Evolutionary conservation across 352 stramenopile genomes (phyloP).

Genomic region (Pythium dissimile): DNA sequence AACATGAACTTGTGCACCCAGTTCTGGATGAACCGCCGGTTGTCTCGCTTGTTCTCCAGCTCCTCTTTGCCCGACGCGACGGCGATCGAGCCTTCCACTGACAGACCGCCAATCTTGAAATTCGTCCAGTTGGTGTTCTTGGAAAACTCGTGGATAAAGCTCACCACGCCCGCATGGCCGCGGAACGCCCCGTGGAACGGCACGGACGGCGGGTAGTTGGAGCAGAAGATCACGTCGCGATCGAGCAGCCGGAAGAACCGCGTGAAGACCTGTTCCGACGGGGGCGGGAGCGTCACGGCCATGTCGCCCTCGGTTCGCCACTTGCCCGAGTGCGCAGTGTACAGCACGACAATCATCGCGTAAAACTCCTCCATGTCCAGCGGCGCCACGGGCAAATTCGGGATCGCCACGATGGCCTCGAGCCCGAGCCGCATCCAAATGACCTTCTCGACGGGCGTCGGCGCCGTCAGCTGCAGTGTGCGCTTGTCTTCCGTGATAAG

Average conservation of each 20-base stretch:
- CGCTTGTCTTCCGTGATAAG: conserved; percentile 89
- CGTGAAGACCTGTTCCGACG: conserved; percentile 84
- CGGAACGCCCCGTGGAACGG: conserved; percentile 83
- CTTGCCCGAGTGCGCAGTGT: conserved; percentile 72
- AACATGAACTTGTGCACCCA: conserved; percentile 91
- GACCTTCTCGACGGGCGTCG: conserved; percentile 78
- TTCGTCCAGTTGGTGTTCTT: conserved; percentile 80
- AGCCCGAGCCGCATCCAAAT: conserved; percentile 87
- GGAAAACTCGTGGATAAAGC: conserved; percentile 79
- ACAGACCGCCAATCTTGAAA: conserved; percentile 84
- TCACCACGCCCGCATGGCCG: conserved; percentile 63
- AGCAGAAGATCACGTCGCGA: conserved; percentile 86
- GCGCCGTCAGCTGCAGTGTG: conserved; percentile 69
- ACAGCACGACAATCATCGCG: conserved; percentile 85
- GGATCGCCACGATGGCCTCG: conserved; percentile 83
- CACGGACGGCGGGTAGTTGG: conserved; percentile 86
- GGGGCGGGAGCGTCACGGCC: conserved; percentile 80
- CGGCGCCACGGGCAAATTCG: conserved; percentile 69
- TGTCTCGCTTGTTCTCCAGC: conserved; percentile 82
- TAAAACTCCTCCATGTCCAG: conserved; percentile 90
- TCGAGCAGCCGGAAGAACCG: conserved; percentile 85
- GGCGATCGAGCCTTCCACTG: conserved; percentile 78
- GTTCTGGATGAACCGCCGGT: conserved; percentile 84
- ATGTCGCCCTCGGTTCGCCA: conserved; percentile 86
- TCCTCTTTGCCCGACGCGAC: conserved; percentile 84